These are phyloP conservation scores for Colletotrichum filicis DNA, from an alignment of 2,329 filamentous ascomycete genomes.

Conservation along the genomic window DNA sequence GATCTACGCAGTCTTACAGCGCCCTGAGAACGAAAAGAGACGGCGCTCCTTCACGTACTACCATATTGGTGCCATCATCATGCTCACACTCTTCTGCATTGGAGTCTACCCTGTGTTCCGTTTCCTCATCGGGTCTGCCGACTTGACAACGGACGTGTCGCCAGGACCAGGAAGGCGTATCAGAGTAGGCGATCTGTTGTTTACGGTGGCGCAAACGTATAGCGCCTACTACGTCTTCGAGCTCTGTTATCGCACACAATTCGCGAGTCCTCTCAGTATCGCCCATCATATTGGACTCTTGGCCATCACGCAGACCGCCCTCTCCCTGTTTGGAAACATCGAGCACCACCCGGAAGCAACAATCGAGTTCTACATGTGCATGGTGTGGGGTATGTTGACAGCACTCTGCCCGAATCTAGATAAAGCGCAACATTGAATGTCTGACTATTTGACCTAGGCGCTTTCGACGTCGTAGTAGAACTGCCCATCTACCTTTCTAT, in stretches of 20 bases:
- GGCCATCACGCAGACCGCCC: slow-evolving; percentile 32
- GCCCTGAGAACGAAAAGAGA: slow-evolving; percentile 31
- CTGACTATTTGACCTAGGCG: neutral
- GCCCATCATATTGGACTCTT: slow-evolving; percentile 36
- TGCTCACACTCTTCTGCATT: slow-evolving; percentile 26
- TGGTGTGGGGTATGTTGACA: slow-evolving; percentile 27
- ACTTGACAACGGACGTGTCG: slow-evolving; percentile 11
- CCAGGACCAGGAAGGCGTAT: slow-evolving; percentile 14
- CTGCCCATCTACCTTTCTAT: slow-evolving; percentile 31
- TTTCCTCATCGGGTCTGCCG: slow-evolving; percentile 24
- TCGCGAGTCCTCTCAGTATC: slow-evolving; percentile 34
- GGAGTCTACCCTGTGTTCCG: slow-evolving; percentile 29
- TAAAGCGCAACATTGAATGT: neutral
- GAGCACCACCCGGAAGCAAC: slow-evolving; percentile 20
- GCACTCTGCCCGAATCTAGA: neutral
- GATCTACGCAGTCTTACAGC: slow-evolving; percentile 10
- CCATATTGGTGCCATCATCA: slow-evolving; percentile 33
- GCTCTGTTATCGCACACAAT: slow-evolving; percentile 33
- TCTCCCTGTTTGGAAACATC: slow-evolving; percentile 29
- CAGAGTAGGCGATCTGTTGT: slow-evolving; percentile 33
- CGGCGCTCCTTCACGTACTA: slow-evolving; percentile 36
- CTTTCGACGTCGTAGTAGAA: slow-evolving; percentile 30
- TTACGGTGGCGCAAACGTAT: slow-evolving; percentile 30
- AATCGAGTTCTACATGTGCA: slow-evolving; percentile 36
- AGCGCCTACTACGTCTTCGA: slow-evolving; percentile 37